These are phyloP conservation scores for Colletotrichum musicola DNA, from an alignment of 2,329 filamentous ascomycete species.

Conservation along the genomic window DNA sequence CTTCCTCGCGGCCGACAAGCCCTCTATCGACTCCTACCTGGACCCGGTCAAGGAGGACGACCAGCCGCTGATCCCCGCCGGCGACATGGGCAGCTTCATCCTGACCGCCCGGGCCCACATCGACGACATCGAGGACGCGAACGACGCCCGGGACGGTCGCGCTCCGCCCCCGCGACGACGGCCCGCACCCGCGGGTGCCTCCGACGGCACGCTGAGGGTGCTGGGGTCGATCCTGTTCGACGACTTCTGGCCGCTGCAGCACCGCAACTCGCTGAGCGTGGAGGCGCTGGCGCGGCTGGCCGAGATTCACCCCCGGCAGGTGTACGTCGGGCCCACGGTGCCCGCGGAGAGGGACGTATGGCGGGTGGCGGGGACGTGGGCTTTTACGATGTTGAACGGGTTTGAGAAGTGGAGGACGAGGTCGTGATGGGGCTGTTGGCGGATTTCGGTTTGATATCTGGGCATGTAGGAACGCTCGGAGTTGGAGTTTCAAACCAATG, in stretches of 20 bases:
- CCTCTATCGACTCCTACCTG: slow-evolving; percentile 44
- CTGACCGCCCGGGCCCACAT: slow-evolving; percentile 36
- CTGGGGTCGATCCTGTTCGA: slow-evolving; percentile 27
- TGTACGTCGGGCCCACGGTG: slow-evolving; percentile 19
- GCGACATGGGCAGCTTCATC: slow-evolving; percentile 39
- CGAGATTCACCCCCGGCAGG: slow-evolving; percentile 5
- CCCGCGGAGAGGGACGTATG: slow-evolving; percentile 22
- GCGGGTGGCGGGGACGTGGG: neutral
- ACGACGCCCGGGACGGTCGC: too few species aligned
- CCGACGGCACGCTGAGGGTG: slow-evolving; percentile 7
- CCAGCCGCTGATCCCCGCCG: slow-evolving; percentile 28
- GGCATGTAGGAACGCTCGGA: too few species aligned
- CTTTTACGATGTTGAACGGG: slow-evolving; percentile 11
- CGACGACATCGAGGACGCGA: neutral
- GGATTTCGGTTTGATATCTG: too few species aligned
- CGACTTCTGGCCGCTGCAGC: slow-evolving; percentile 11
- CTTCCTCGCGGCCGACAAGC: slow-evolving; percentile 44
- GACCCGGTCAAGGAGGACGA: slow-evolving; percentile 16
- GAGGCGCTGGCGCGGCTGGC: slow-evolving; percentile 1
- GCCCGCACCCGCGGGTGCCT: neutral
- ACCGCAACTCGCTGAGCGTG: neutral
- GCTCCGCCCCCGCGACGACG: slow-evolving; percentile 1
- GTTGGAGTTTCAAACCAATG: too few species aligned
- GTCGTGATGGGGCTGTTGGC: neutral
- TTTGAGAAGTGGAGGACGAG: slow-evolving; percentile 21